Evolutionary conservation across 2,329 filamentous ascomycete genomes (phyloP).

Genomic region (Aspergillus hortae): DNA sequence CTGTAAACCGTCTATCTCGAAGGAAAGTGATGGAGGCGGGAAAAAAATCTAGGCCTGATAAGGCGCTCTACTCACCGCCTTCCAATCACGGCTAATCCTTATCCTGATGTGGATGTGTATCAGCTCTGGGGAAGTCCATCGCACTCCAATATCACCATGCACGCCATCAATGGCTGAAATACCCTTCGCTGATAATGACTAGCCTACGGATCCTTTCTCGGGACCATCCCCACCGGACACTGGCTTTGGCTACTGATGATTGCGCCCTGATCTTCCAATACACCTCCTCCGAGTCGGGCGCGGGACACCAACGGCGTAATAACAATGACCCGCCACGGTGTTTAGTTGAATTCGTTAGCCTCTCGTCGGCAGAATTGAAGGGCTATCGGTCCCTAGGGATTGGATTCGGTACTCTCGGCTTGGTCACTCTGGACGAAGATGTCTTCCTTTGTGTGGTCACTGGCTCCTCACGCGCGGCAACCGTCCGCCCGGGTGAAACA

Average conservation of each 20-base stretch:
- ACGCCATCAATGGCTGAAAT: neutral
- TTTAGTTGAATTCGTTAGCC: slow-evolving; percentile 80
- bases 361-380: slow-evolving; percentile 62
- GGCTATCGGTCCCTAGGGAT: slow-evolving; percentile 76
- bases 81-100: neutral
- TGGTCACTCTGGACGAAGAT: slow-evolving; percentile 79
- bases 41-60: neutral
- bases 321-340: slow-evolving; percentile 56
- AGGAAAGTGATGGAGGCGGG: neutral
- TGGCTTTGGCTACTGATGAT: slow-evolving; percentile 75
- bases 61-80: neutral
- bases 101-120: too few species aligned
- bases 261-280: slow-evolving; percentile 84
- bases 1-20: too few species aligned
- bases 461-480: slow-evolving; percentile 72
- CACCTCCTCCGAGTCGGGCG: slow-evolving; percentile 59
- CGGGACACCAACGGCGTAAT: slow-evolving; percentile 34
- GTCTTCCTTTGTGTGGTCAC: slow-evolving; percentile 91
- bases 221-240: slow-evolving; percentile 81
- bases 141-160: neutral
- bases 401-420: slow-evolving; percentile 79
- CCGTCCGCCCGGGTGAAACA: slow-evolving; percentile 79
- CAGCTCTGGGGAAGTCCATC: too few species aligned
- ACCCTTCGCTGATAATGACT: slow-evolving; percentile 44
- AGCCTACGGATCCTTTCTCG: slow-evolving; percentile 74